These are phyloP conservation scores for Leishmania major DNA, from an alignment of 208 protist species.

Conservation along the genomic window DNA sequence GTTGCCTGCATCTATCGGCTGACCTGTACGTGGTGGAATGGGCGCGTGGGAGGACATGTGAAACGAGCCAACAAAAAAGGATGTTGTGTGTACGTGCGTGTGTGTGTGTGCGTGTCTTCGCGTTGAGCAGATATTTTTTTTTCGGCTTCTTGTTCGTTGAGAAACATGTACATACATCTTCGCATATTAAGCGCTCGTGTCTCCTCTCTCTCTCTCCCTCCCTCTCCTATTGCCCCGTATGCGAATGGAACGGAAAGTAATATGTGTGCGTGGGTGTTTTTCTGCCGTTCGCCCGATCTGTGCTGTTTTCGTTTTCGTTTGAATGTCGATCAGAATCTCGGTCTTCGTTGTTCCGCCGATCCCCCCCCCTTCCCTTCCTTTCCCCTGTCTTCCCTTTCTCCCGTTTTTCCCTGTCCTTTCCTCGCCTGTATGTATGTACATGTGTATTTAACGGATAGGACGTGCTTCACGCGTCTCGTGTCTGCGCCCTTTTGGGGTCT, in stretches of 20 bases:
- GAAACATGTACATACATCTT: too few relatives aligned
- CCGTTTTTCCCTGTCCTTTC: background rate
- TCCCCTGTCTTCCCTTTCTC: background rate
- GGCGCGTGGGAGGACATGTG: background rate
- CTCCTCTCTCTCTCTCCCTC: too few relatives aligned
- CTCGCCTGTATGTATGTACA: background rate
- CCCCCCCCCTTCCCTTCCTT: background rate
- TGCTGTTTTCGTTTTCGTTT: too few relatives aligned
- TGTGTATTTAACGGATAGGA: background rate
- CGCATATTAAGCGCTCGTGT: too few relatives aligned
- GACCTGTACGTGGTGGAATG: background rate
- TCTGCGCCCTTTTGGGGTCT: background rate
- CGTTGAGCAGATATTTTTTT: background rate
- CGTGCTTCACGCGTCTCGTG: background rate
- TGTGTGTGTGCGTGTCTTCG: background rate
- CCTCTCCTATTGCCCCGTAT: too few relatives aligned
- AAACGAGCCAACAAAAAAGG: too few relatives aligned
- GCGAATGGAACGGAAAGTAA: too few relatives aligned
- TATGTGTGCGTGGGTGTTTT: too few relatives aligned
- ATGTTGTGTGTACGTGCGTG: background rate
- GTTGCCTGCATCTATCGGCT: background rate
- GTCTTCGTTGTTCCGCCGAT: background rate
- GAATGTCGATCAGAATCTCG: background rate
- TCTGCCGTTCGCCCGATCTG: too few relatives aligned
- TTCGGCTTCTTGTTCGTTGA: background rate